A percentile compares a stretch with the other conserved stretches of the same genome.
phyloP scores from a whole-genome alignment of 192 early-diverging fungal species.

The Piromyces finnis region DNA sequence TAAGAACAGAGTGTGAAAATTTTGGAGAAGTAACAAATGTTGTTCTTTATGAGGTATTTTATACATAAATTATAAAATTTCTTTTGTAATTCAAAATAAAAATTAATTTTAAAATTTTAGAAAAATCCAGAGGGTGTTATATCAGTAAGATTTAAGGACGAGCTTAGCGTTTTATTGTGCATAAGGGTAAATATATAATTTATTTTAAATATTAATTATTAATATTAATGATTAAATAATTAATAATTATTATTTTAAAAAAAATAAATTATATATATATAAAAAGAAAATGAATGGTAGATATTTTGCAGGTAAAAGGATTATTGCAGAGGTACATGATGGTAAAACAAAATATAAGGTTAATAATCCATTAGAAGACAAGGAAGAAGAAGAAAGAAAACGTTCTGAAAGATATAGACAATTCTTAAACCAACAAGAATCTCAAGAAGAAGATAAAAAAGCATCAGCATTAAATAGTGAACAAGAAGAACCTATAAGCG shows the following conservation, averaged over 20 bases:
- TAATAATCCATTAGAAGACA: constrained; percentile 25
- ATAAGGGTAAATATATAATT: constrained; percentile 39
- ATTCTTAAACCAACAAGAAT: neutral
- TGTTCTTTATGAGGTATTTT: constrained; percentile 83
- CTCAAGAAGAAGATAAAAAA: neutral
- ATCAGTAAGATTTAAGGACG: constrained; percentile 73
- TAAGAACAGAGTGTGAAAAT: constrained; percentile 82
- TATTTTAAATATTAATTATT: neutral
- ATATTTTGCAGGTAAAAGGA: constrained; percentile 68
- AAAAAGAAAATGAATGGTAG: constrained; percentile 69
- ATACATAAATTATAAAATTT: too few relatives aligned
- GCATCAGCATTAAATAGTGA: too few relatives aligned
- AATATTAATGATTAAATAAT: too few relatives aligned
- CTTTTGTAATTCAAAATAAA: too few relatives aligned
- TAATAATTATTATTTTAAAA: too few relatives aligned
- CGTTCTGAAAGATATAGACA: constrained; percentile 55
- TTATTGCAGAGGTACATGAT: constrained; percentile 61
- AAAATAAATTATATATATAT: too few relatives aligned
- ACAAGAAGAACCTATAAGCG: too few relatives aligned
- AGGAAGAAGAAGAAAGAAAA: constrained; percentile 50
- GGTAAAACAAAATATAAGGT: constrained; percentile 62
- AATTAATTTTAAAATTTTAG: constrained; percentile 21
- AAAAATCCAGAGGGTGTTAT: constrained; percentile 64
- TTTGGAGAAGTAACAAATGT: constrained; percentile 88
- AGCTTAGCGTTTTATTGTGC: constrained; percentile 57